Evolutionary conservation across 805 yeast species (phyloP).

Genomic region (Yamadazyma ubonensis): DNA sequence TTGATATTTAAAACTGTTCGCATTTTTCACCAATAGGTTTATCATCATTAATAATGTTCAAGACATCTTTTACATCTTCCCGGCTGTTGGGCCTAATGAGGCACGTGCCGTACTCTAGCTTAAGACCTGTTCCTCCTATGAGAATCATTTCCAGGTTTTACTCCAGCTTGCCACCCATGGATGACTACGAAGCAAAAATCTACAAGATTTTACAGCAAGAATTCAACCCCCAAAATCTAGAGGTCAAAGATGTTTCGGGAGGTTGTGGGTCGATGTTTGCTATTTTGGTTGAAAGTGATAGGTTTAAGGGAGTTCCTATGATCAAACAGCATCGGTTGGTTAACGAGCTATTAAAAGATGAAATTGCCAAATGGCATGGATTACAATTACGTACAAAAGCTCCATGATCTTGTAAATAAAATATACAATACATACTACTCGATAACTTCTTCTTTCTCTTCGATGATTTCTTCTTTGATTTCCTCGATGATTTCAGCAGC

Average conservation of each 20-base stretch:
- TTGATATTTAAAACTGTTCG: constrained; percentile 1
- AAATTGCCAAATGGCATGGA: constrained; percentile 93
- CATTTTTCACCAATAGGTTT: constrained; percentile 2
- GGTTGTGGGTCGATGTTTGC: constrained; percentile 99
- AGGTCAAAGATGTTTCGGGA: constrained; percentile 79
- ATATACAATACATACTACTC: constrained; percentile 39
- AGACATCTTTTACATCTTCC: background rate
- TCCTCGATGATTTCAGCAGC: constrained; percentile 65
- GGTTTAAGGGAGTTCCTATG: constrained; percentile 79
- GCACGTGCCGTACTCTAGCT: too few species aligned
- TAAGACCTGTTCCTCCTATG: too few species aligned
- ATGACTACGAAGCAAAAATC: constrained; percentile 64
- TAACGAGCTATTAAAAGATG: constrained; percentile 76
- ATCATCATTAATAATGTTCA: constrained; percentile 7
- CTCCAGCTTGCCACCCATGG: constrained; percentile 30
- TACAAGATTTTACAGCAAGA: constrained; percentile 52
- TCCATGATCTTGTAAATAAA: constrained; percentile 9
- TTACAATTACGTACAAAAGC: constrained; percentile 74
- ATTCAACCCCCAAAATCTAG: constrained; percentile 59
- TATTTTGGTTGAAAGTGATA: constrained; percentile 66
- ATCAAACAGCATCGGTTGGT: constrained; percentile 92
- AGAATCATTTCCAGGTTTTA: constrained; percentile 1
- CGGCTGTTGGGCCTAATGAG: too few species aligned
- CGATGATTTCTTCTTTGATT: constrained; percentile 70
- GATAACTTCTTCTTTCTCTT: constrained; percentile 69